Percentiles rank a stretch among this genome's conserved stretches.
Conservation (phyloP, 1,284 basidiomycete species). For the Cerioporus squamosus region DNA sequence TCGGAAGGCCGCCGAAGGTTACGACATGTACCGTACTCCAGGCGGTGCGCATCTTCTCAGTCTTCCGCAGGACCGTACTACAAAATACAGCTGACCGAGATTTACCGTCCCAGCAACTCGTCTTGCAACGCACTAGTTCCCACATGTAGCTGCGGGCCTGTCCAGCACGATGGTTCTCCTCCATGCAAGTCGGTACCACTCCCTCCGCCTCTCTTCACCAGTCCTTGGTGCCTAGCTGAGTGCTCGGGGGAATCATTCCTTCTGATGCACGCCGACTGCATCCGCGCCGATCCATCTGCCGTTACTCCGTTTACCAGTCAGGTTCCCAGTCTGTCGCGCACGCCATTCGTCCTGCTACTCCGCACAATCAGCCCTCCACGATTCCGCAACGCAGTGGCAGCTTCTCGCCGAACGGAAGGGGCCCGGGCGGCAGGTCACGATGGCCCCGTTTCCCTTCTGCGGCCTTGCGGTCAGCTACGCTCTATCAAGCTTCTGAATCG, state of each 20-base stretch:
- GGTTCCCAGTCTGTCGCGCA: not conserved
- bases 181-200: not conserved
- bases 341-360: not conserved
- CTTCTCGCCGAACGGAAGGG: not conserved
- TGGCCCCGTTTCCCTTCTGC: constrained; percentile 11
- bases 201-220: not conserved
- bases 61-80: too few species aligned
- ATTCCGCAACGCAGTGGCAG: not conserved
- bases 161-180: too few species aligned
- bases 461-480: constrained; percentile 13
- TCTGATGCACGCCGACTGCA: not conserved
- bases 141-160: too few species aligned
- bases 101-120: too few species aligned
- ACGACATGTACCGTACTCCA: too few species aligned
- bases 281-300: not conserved
- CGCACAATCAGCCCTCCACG: not conserved
- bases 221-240: not conserved
- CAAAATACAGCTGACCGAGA: too few species aligned
- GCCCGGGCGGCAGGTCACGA: constrained; percentile 16
- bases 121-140: too few species aligned
- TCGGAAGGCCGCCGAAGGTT: too few species aligned
- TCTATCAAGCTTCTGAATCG: constrained; percentile 17
- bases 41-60: too few species aligned
- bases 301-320: not conserved
- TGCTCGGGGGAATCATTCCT: not conserved